Base-by-base conservation (phyloP, 2,329 filamentous ascomycete genomes). In the Alternaria panax region DNA sequence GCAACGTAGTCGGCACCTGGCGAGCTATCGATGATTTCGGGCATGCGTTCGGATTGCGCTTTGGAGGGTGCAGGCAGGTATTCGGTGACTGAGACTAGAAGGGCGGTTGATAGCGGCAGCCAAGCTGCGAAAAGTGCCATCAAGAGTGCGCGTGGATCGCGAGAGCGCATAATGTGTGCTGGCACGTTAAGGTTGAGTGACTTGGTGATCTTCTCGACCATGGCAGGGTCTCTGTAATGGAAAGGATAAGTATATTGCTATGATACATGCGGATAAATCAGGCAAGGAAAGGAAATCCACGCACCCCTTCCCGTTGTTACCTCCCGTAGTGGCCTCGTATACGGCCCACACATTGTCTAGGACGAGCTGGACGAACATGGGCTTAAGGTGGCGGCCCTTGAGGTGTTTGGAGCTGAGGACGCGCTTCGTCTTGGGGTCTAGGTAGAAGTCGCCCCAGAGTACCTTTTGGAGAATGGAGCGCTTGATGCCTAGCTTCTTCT, bases 401-500 rank as follows among this genome's bases (percentile, higher is more conserved):
- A 99, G 83, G 81, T 99, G 95, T 79, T 97, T 98, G 27, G 89
- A 87, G 1, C 90, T 91, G 6, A 99, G 83, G 0, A 99, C 90
- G 73, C 96, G 92, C 78, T 97, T 99, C 1, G 93, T 96, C 79
- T 98, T 99, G 7, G 95, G 93, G 73, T 99, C 95, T 43, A 99
- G 82, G 78, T 97, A 99, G 77, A 92, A 99, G 76, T 93, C 94
- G 45, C 95, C 95, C 95, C 95, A 99, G 0, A 99, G 84, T 0
- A 97, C 92, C 75, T 95, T 97, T 79, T 99, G 93, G 74, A 99
- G 86, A 0, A 92, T 80, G 25, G 88, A 88, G 46, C 93, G 87
- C 80, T 97, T 98, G 78, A 98, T 96, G 14, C 95, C 94, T 7
- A 99, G 86, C 78, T 99, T 99, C 83, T 93, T 96, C 80, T 98